These are phyloP conservation scores for Piromyces sp. DNA, from an alignment of 192 early-diverging fungal species.

Conservation along the genomic window DNA sequence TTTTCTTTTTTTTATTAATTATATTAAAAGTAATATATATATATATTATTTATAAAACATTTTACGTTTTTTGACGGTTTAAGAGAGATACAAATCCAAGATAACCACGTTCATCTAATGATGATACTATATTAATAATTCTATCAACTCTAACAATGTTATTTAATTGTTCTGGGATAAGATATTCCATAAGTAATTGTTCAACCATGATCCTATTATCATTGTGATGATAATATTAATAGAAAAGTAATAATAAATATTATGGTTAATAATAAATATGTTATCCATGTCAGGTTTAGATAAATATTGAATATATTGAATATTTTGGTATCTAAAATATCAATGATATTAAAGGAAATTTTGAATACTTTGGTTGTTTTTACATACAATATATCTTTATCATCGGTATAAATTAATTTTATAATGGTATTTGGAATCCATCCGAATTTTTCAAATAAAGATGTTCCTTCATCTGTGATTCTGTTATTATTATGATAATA, in stretches of 20 bases:
- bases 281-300: too few species aligned
- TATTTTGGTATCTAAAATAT: too few species aligned
- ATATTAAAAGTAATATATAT: too few species aligned
- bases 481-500: not conserved
- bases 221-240: too few species aligned
- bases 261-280: too few species aligned
- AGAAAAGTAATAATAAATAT: too few species aligned
- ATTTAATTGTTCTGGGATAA: conserved; percentile 41
- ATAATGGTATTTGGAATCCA: conserved; percentile 73
- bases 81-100: conserved; percentile 62
- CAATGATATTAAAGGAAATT: too few species aligned
- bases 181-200: conserved; percentile 32
- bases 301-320: too few species aligned
- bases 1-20: too few species aligned
- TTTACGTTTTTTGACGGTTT: conserved; percentile 44
- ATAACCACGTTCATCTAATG: conserved; percentile 45
- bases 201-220: conserved; percentile 34
- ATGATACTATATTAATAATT: conserved; percentile 43
- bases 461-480: conserved; percentile 15
- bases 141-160: conserved; percentile 40
- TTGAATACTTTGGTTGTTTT: too few species aligned
- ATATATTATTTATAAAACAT: too few species aligned
- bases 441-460: conserved; percentile 43
- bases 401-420: conserved; percentile 69
- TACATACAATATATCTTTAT: conserved; percentile 53